Percentiles rank a stretch among this genome's conserved stretches.
Evolutionary conservation across 2,329 filamentous ascomycete species (phyloP).

Genomic region (Ceratocystis lukuohia): DNA sequence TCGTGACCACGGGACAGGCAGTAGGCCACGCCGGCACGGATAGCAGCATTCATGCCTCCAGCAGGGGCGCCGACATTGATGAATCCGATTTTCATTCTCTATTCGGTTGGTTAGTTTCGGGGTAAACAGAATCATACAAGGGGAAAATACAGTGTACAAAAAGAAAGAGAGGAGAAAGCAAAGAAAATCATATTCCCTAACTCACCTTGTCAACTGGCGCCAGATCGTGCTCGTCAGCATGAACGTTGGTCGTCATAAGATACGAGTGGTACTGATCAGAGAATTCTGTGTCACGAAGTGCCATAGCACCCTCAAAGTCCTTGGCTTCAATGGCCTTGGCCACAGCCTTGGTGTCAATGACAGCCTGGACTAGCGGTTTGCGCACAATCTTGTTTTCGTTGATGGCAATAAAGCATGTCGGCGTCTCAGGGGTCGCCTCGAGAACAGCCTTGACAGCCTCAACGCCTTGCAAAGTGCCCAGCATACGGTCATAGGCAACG

Average conservation of each 20-base stretch:
- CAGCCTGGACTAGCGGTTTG: slow-evolving; percentile 78
- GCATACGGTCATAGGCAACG: slow-evolving; percentile 86
- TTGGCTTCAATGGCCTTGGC: slow-evolving; percentile 68
- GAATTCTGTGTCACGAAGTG: slow-evolving; percentile 82
- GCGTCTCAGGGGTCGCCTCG: slow-evolving; percentile 75
- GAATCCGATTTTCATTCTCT: slow-evolving; percentile 87
- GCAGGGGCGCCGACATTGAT: slow-evolving; percentile 94
- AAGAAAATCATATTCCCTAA: slow-evolving; percentile 16
- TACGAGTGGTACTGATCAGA: slow-evolving; percentile 84
- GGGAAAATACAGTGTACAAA: not conserved
- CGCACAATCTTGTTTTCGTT: slow-evolving; percentile 96
- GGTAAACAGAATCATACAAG: slow-evolving; percentile 22
- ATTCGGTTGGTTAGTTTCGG: not conserved
- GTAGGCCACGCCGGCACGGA: slow-evolving; percentile 83
- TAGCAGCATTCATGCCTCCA: slow-evolving; percentile 95
- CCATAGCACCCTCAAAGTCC: slow-evolving; percentile 80
- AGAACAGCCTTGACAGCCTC: slow-evolving; percentile 88
- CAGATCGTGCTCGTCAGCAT: slow-evolving; percentile 53
- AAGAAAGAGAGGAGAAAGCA: not conserved
- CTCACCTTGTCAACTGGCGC: slow-evolving; percentile 53
- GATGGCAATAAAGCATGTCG: slow-evolving; percentile 90
- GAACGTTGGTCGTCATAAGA: slow-evolving; percentile 74
- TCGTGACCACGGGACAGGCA: slow-evolving; percentile 86
- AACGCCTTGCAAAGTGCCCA: slow-evolving; percentile 83
- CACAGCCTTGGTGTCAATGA: slow-evolving; percentile 73